phyloP scores from a whole-genome alignment of 768 basidiomycete species.

The Coprinellus micaceus region DNA sequence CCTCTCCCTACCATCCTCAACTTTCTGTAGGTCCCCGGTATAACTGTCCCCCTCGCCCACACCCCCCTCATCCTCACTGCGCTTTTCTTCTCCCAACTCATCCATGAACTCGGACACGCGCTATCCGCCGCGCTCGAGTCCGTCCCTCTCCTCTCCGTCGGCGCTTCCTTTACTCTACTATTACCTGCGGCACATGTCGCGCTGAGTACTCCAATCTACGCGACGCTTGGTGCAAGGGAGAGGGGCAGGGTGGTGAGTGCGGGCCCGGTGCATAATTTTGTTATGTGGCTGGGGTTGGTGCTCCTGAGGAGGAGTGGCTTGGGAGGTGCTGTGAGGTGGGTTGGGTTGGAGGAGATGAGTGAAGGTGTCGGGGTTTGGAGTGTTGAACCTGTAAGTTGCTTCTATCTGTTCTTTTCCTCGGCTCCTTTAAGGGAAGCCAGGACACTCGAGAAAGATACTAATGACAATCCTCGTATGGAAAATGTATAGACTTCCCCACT shows the following conservation, averaged over 20 bases:
- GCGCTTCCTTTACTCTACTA: slow-evolving; percentile 56
- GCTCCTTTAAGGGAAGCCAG: background rate
- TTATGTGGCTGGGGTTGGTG: slow-evolving; percentile 50
- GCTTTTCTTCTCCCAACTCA: slow-evolving; percentile 59
- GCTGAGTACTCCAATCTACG: slow-evolving; percentile 43
- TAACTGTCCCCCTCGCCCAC: slow-evolving; percentile 75
- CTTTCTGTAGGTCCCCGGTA: slow-evolving; percentile 64
- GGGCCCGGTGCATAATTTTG: slow-evolving; percentile 76
- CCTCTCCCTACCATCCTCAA: background rate
- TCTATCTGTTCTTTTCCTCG: background rate
- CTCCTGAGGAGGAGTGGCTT: slow-evolving; percentile 31
- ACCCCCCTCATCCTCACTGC: slow-evolving; percentile 61
- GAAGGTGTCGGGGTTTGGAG: slow-evolving; percentile 53
- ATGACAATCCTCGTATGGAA: no score
- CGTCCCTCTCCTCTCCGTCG: slow-evolving; percentile 58
- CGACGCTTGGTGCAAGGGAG: slow-evolving; percentile 35
- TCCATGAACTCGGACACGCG: slow-evolving; percentile 82
- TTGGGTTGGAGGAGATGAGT: slow-evolving; percentile 51
- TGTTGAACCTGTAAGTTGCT: slow-evolving; percentile 49
- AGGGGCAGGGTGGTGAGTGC: slow-evolving; percentile 65
- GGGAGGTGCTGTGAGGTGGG: slow-evolving; percentile 25
- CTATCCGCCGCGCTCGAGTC: slow-evolving; percentile 66
- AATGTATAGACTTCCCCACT: slow-evolving; percentile 58
- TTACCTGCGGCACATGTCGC: slow-evolving; percentile 76
- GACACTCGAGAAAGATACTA: no score